Evolutionary conservation across 306 rosid genomes (phyloP).

Genomic region (Gastrolobium bilobum): DNA sequence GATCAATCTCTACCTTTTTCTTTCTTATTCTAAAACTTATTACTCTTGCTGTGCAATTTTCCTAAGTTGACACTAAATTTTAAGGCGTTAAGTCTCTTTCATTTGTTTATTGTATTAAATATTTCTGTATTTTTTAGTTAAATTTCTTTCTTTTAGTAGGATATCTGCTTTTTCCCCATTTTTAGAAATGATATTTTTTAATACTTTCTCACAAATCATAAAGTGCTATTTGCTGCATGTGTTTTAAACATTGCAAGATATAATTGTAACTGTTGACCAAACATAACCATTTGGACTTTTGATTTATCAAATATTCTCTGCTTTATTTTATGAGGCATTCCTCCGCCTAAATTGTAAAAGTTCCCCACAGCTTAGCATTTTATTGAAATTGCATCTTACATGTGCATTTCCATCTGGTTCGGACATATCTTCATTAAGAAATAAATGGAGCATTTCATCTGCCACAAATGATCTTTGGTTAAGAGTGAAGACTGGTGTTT

Average conservation of each 20-base stretch:
- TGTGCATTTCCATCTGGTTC: background rate
- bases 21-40: background rate
- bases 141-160: constrained; percentile 13
- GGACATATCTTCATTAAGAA: constrained; percentile 10
- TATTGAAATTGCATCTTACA: constrained; percentile 8
- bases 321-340: background rate
- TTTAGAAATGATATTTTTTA: constrained; percentile 14
- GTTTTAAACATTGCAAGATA: background rate
- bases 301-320: background rate
- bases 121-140: constrained; percentile 5
- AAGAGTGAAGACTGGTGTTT: constrained; percentile 12
- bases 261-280: constrained; percentile 25
- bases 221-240: constrained; percentile 10
- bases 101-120: background rate
- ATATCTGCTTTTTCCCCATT: background rate
- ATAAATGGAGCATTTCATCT: constrained; percentile 8
- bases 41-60: constrained; percentile 1
- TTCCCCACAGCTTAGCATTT: constrained; percentile 22
- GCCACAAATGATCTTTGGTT: constrained; percentile 1
- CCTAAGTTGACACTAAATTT: background rate
- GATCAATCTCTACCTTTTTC: constrained; percentile 20
- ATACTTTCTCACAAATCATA: constrained; percentile 4
- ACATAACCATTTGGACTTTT: constrained; percentile 19
- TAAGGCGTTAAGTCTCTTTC: constrained; percentile 3
- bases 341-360: constrained; percentile 24